Evolutionary conservation across 2,329 filamentous ascomycete species (phyloP).

Genomic region (Xenoacremonium recifei): DNA sequence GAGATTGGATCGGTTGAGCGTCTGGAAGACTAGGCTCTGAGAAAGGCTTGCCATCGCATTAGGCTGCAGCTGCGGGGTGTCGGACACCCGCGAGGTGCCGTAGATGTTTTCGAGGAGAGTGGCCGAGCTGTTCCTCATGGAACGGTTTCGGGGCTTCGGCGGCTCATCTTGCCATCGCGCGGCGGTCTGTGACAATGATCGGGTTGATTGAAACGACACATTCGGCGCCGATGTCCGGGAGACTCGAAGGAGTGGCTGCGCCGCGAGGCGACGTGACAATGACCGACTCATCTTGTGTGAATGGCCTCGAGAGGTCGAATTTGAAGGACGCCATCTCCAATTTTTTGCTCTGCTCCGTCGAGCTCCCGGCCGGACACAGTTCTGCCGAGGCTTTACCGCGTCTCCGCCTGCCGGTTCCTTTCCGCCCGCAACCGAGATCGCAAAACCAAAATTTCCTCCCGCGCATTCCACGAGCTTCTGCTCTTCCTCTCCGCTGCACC

Average conservation of each 20-base stretch:
- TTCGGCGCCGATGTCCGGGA: slow-evolving; percentile 19
- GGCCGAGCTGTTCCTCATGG: slow-evolving; percentile 26
- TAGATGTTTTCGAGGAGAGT: slow-evolving; percentile 35
- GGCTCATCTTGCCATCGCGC: slow-evolving; percentile 25
- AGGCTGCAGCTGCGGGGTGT: slow-evolving; percentile 16
- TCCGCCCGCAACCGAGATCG: slow-evolving; percentile 36
- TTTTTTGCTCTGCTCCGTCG: slow-evolving; percentile 24
- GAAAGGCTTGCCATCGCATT: slow-evolving; percentile 34
- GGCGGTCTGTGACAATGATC: slow-evolving; percentile 41
- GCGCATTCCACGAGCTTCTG: slow-evolving; percentile 29
- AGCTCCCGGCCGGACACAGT: slow-evolving; percentile 9
- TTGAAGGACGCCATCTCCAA: slow-evolving; percentile 20
- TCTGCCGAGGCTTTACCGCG: slow-evolving; percentile 34
- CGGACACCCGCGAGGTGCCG: slow-evolving; percentile 21
- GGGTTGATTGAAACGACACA: slow-evolving; percentile 21
- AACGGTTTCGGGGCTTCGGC: slow-evolving; percentile 17
- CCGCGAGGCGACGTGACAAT: slow-evolving; percentile 42
- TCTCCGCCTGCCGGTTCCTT: slow-evolving; percentile 33
- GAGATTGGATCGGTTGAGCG: slow-evolving; percentile 32
- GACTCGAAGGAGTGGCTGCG: slow-evolving; percentile 34
- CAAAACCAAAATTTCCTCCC: slow-evolving; percentile 38
- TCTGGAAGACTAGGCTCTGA: slow-evolving; percentile 39
- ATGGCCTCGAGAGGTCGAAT: slow-evolving; percentile 22
- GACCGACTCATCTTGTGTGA: slow-evolving; percentile 43
- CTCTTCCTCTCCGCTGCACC: slow-evolving; percentile 22